Evolutionary conservation across 1,284 basidiomycete genomes (phyloP).

Genomic region (Pulveroboletus sp.): DNA sequence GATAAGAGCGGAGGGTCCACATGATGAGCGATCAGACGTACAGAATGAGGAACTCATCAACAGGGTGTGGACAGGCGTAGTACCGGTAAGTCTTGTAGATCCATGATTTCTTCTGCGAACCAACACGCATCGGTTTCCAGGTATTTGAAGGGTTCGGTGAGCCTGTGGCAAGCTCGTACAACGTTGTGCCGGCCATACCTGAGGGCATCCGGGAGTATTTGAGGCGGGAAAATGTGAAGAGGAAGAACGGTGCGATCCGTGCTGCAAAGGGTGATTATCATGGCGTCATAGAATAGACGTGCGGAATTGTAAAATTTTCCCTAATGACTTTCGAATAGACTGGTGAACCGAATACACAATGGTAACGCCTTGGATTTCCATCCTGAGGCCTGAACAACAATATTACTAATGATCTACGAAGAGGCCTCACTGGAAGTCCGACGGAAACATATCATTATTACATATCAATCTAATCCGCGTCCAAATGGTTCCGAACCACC

Average conservation of each 20-base stretch:
- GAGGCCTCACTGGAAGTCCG: too few relatives aligned
- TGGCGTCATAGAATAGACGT: background rate
- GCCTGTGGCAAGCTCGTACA: conserved; percentile 27
- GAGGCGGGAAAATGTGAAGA: conserved; percentile 25
- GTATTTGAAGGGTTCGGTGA: conserved; percentile 32
- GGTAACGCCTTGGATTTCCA: background rate
- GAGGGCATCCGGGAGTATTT: conserved; percentile 26
- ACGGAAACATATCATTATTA: too few relatives aligned
- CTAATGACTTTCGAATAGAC: background rate
- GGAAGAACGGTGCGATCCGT: conserved; percentile 24
- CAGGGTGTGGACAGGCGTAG: conserved; percentile 29
- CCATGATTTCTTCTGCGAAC: background rate
- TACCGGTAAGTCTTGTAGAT: conserved; percentile 21
- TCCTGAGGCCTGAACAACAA: too few relatives aligned
- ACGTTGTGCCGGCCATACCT: conserved; percentile 19
- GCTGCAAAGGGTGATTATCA: conserved; percentile 18
- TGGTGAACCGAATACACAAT: background rate
- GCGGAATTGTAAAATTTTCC: background rate
- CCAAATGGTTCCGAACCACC: too few relatives aligned
- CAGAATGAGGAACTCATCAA: conserved; percentile 15
- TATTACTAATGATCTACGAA: too few relatives aligned
- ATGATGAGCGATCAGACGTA: conserved; percentile 26
- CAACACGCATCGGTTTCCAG: conserved; percentile 2
- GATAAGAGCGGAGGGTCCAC: conserved; percentile 25
- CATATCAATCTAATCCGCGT: too few relatives aligned